Percentiles rank a stretch among this genome's conserved stretches.
phyloP scores from a whole-genome alignment of 1,284 basidiomycete genomes.

The Tilletia caries region DNA sequence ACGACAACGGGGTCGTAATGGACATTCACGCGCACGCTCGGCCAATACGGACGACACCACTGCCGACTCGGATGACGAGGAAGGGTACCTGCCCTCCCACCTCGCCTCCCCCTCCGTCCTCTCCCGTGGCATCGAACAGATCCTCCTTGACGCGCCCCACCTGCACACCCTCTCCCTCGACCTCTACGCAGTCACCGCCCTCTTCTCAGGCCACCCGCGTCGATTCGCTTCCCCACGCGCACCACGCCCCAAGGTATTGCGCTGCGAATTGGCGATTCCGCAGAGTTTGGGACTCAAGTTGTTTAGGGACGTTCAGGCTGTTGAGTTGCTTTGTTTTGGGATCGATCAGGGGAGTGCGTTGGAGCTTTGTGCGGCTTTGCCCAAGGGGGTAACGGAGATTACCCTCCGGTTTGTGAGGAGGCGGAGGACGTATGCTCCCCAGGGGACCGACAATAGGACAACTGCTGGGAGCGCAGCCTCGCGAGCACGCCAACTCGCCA shows the following conservation, averaged over 20 bases:
- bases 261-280: slow-evolving; percentile 34
- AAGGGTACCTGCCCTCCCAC: slow-evolving; percentile 34
- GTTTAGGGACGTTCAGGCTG: slow-evolving; percentile 29
- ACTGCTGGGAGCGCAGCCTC: no score
- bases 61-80: slow-evolving; percentile 15
- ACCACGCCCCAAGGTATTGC: slow-evolving; percentile 26
- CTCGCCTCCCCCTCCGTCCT: slow-evolving; percentile 31
- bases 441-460: no score
- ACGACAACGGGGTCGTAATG: no score
- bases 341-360: slow-evolving; percentile 27
- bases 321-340: slow-evolving; percentile 39
- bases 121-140: slow-evolving; percentile 36
- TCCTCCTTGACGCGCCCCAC: slow-evolving; percentile 31
- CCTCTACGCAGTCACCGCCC: slow-evolving; percentile 34
- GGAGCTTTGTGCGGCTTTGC: slow-evolving; percentile 28
- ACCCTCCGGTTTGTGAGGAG: slow-evolving; percentile 31
- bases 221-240: slow-evolving; percentile 28
- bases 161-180: slow-evolving; percentile 37
- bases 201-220: slow-evolving; percentile 27
- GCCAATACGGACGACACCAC: not conserved
- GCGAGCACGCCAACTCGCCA: no score
- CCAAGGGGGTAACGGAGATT: slow-evolving; percentile 25
- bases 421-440: not conserved
- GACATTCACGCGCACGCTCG: not conserved
- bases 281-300: slow-evolving; percentile 37